Conservation (phyloP, 257 asterid species). For the Salvia rosmarinus region DNA sequence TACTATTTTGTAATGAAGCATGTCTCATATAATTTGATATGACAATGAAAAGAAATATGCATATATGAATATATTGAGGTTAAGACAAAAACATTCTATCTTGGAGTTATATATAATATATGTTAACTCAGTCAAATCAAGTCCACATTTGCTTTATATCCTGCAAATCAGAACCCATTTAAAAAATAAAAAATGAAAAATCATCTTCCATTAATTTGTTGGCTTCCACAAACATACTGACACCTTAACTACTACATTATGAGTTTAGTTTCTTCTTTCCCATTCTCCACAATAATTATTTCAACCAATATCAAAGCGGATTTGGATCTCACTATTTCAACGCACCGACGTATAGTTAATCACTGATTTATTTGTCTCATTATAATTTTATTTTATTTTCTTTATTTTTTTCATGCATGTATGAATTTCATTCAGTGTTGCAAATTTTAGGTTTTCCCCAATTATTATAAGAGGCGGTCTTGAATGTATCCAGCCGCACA, state of each 20-base stretch:
- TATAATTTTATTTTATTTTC: too few species aligned
- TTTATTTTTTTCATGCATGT: too few species aligned
- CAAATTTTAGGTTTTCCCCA: too few species aligned
- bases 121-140: background rate
- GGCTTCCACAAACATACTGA: background rate
- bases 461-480: too few species aligned
- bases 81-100: background rate
- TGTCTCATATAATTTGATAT: background rate
- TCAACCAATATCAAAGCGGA: too few species aligned
- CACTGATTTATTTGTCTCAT: too few species aligned
- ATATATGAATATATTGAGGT: background rate
- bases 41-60: too few species aligned
- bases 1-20: background rate
- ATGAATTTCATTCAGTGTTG: too few species aligned
- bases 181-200: background rate
- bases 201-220: background rate
- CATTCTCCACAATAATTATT: background rate
- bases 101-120: background rate
- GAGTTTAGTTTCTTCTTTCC: background rate
- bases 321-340: too few species aligned
- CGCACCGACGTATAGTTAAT: too few species aligned
- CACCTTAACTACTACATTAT: conserved; percentile 2
- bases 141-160: background rate
- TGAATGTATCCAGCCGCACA: too few species aligned
- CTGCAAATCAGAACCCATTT: background rate